Evolutionary conservation across 192 early-diverging fungal species (phyloP), one percentile per base, ranked within the genome.

Genomic region (Oehlia diaphana): DNA sequence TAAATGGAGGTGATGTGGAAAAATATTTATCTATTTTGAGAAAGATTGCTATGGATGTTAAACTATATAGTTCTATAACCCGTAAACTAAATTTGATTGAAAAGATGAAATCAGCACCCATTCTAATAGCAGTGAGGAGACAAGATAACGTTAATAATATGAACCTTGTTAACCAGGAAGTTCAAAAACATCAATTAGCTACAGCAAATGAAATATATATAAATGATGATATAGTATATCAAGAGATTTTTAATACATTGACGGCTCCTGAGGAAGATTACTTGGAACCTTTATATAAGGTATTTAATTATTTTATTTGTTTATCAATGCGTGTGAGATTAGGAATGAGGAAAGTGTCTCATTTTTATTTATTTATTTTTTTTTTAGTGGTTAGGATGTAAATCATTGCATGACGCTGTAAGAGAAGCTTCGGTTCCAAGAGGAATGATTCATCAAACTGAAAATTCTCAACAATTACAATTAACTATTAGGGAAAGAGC

Each of bases 221-320:
- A 50, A 90, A 92, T 31, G 95, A 97, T 82, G 94, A 96, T 71
- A 88, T 91, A 0, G 88, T 91, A 9, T 83, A 92, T 13, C 86
- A 88, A 10, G 89, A 92, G 69, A 86, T 95, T 33, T 97, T 97
- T 82, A 84, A 85, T 1, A 94, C 94, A 3, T 83, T 94, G 13
- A 85, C 39, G 6, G 6, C 39, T 42, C 39, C 39, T 42, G 39
- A 42, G 6, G 39, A 42, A 8, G 39, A 42, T 42, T 42, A 42
- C 7, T 42, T 42, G 39, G 39, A 42, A 42, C 39, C 39, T 8
- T 42, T 42, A 42, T 42, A 42, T 42, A 42, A 42, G 39, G 39
- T 42, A 42, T 42, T 42, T 42, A 42, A 37, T 37, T 37, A 37
- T 37, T 14, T 50, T 9, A 49, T 49, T 6, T 23, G 39, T 42